Base-by-base conservation (phyloP, 345 rosid species). In the Mallotus nudiflorus region DNA sequence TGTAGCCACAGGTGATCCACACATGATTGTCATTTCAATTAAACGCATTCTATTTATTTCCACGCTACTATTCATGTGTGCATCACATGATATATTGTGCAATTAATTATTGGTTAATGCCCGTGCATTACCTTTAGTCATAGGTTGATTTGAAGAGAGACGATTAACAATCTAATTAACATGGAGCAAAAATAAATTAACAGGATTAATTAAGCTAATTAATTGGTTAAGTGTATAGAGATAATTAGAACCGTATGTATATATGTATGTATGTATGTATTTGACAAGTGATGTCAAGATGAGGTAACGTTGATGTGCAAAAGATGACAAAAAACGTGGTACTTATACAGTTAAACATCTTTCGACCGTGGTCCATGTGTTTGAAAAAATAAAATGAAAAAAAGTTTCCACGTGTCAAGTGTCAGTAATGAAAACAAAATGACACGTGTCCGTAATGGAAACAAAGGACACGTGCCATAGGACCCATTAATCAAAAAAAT, bases 241-340 rank as follows among this genome's bases (percentile, higher is more conserved):
- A 39, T 39, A 39, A 39, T 29, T 56, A 16, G 6, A 51, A 11
- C 19, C 25, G 25, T 62, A 8, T 15, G 15, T 15, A 35, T 15
- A 64, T 28, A 14, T 6, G 19, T n/a, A 45, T 46, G 19, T 51
- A 50, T 24, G 5, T 45, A 25, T 22, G 16, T 27, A 40, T 20
- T 22, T 10, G 14, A 12, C 14, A 24, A 5, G 12, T 73, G 80
- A 82, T 54, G 80, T 69, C 65, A 71, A 10, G n/a, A 45, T 80
- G 80, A 77, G 44, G 67, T 50, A 61, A 80, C 63, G 12, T 40
- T 72, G 78, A 80, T 66, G 78, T 65, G 66, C 12, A 7, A 9
- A 46, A 61, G 66, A 70, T 24, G 62, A 65, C 71, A 65, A 62
- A 64, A 68, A 63, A 48, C 50, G 1, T 31, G 18, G 52, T n/a